Evolutionary conservation across 1,139 yeast genomes (phyloP), one percentile per base, ranked within the genome.

Genomic region (Candida labiduridarum): DNA sequence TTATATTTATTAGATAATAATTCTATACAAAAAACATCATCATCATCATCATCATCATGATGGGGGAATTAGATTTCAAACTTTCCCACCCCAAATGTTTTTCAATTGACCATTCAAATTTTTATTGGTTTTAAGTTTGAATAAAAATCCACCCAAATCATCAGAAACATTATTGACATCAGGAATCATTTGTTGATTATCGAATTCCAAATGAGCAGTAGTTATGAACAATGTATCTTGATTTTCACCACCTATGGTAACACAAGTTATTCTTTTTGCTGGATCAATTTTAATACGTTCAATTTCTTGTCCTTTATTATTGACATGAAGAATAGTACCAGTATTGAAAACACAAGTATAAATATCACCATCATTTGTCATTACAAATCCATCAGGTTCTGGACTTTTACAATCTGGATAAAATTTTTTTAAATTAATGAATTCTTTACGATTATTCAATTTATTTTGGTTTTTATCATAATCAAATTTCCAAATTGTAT

Each of bases 361-460:
- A 36, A 92, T 65, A 50, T 82, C 76, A n/a, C 85, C 88, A 45
- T 81, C 76, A 9, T 68, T 67, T 46, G 89, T 83, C 55, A 87
- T 70, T 18, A 85, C 76, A 58, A 88, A 75, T 34, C 98, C 98
- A 66, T 92, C 98, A 0, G 97, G 96, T 60, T 83, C 94, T 2
- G 86, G 76, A 30, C 45, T 51, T n/a, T 53, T 53, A 27, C 41
- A 45, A 12, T 52, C 52, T 2, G 52, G 69, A 55, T 46, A 61
- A 61, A 51, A 64, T 14, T 71, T 68, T 40, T 66, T 67, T 33
- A 79, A 60, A 41, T 78, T 69, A 43, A 84, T 69, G 56, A 77
- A 78, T 19, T 67, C 63, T 15, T 66, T 60, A 49, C 78, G 76
- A 61, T 83, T 78, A 34, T 75, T 56, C 44, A 84, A 64, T 15